phyloP scores from a whole-genome alignment of 148 eudicot species.

The Rhododendron griersonianum region DNA sequence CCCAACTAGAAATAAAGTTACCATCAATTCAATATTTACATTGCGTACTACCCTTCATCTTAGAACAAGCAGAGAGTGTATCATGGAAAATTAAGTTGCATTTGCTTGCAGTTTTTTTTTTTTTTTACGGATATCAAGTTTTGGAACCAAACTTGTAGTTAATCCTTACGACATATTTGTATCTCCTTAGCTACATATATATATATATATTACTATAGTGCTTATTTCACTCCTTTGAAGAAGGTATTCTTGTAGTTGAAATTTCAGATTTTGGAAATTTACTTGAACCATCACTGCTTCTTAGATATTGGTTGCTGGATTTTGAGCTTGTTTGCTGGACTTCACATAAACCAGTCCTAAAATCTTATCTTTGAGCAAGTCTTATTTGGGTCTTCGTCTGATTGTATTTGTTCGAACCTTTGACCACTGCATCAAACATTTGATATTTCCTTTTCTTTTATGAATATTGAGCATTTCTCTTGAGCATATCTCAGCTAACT shows the following conservation, averaged over 20 bases:
- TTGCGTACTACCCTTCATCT: background rate
- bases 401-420: background rate
- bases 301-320: background rate
- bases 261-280: background rate
- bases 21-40: background rate
- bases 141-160: background rate
- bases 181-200: background rate
- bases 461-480: background rate
- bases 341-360: background rate
- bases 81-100: background rate
- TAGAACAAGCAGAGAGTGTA: background rate
- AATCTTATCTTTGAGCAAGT: background rate
- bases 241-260: background rate
- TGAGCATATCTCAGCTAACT: background rate
- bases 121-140: background rate
- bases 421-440: background rate
- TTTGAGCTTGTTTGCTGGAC: background rate
- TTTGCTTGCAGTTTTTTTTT: background rate
- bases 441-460: background rate
- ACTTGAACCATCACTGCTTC: background rate
- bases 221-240: background rate
- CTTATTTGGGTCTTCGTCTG: background rate
- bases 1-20: background rate
- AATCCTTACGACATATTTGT: background rate
- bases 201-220: background rate